Percentiles rank a stretch among this genome's conserved stretches.
Conservation (phyloP, 371 early-diverging fungal genomes). For the Mortierella sp. region DNA sequence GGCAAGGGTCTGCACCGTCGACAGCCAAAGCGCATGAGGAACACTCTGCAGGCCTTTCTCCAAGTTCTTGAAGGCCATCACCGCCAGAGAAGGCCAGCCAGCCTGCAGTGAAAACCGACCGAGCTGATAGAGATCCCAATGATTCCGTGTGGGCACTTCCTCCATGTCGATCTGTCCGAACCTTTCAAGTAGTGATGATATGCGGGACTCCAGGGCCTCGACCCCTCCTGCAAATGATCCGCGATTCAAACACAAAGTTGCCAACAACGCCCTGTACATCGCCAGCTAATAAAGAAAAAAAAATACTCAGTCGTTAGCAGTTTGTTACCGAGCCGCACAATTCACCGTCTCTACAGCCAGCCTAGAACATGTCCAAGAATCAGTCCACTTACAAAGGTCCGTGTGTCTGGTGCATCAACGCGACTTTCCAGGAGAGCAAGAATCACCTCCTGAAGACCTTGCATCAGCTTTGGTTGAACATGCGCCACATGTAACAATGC, state of each 20-base stretch:
- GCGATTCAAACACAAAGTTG: constrained; percentile 9
- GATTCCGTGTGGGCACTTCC: constrained; percentile 26
- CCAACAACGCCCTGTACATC: constrained; percentile 31
- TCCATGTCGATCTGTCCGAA: constrained; percentile 28
- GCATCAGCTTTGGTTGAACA: constrained; percentile 22
- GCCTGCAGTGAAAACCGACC: constrained; percentile 37
- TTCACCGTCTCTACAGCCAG: not conserved
- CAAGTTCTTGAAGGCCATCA: constrained; percentile 25
- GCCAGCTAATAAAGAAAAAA: constrained; percentile 14
- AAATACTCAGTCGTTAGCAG: not conserved
- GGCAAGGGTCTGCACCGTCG: constrained; percentile 32
- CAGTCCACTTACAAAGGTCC: constrained; percentile 32
- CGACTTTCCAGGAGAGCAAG: constrained; percentile 14
- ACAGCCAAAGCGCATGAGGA: constrained; percentile 37
- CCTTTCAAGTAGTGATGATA: constrained; percentile 20
- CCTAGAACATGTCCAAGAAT: not conserved
- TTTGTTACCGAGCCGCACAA: not conserved
- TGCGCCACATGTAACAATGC: constrained; percentile 35
- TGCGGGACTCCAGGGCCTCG: constrained; percentile 20
- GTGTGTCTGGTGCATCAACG: constrained; percentile 18
- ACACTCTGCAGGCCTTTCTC: constrained; percentile 27
- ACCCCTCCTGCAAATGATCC: not conserved
- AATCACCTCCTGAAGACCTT: constrained; percentile 16
- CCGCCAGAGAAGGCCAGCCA: constrained; percentile 47
- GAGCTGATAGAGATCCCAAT: constrained; percentile 50